Evolutionary conservation across 495 filamentous ascomycete genomes (phyloP).

Genomic region (Xylaria flabelliformis): DNA sequence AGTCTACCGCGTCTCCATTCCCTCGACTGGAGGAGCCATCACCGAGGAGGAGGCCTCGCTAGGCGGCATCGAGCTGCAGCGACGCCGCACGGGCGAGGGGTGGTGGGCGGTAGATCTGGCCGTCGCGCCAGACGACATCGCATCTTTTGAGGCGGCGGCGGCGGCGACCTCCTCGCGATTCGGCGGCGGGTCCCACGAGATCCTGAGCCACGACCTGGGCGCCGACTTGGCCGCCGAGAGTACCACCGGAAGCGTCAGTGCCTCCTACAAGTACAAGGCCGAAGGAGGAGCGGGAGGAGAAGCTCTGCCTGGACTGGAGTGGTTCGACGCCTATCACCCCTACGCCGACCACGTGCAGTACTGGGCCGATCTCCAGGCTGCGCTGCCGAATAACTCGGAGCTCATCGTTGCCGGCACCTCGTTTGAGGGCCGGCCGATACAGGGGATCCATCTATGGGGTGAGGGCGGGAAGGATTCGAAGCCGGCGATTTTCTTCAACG

Average conservation of each 20-base stretch:
- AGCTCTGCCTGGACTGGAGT: constrained; percentile 44
- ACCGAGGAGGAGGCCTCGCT: constrained; percentile 19
- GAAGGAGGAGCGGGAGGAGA: neutral
- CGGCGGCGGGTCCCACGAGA: constrained; percentile 22
- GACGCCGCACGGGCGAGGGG: constrained; percentile 9
- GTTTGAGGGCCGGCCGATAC: constrained; percentile 57
- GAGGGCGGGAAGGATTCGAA: constrained; percentile 56
- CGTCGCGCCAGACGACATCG: constrained; percentile 46
- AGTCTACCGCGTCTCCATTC: constrained; percentile 42
- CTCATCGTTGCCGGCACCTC: constrained; percentile 60
- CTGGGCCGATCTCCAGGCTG: constrained; percentile 55
- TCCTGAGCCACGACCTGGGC: constrained; percentile 55
- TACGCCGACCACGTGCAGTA: constrained; percentile 63
- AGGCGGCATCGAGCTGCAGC: constrained; percentile 37
- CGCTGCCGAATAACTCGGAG: constrained; percentile 58
- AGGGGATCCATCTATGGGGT: constrained; percentile 66
- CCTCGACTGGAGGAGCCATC: neutral
- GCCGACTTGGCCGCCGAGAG: constrained; percentile 50
- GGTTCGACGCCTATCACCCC: constrained; percentile 65
- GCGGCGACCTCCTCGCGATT: neutral
- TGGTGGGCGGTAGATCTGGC: constrained; percentile 45
- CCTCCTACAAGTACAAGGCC: constrained; percentile 24
- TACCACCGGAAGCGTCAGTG: constrained; percentile 1
- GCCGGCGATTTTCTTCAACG: constrained; percentile 65
- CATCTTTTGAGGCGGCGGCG: constrained; percentile 38